phyloP scores from a whole-genome alignment of 768 basidiomycete genomes.

The Leccinum pellstonianum region DNA sequence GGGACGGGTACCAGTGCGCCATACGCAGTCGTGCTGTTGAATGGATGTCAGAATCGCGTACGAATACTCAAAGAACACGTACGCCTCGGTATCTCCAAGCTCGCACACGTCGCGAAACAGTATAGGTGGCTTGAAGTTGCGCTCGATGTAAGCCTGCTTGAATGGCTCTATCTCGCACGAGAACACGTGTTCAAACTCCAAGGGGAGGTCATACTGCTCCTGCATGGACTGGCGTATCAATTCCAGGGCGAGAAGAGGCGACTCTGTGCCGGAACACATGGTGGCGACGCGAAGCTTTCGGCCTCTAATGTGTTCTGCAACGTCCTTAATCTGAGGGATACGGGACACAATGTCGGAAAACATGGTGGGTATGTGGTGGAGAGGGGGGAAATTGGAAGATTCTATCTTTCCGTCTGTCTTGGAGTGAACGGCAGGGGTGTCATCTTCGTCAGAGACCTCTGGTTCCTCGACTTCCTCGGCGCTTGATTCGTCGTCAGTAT shows the following conservation, averaged over 20 bases:
- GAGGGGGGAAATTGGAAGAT: conserved; percentile 71
- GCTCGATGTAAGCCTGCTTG: conserved; percentile 96
- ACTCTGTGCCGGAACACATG: conserved; percentile 97
- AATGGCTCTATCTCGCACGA: conserved; percentile 97
- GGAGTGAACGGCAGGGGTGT: conserved; percentile 33
- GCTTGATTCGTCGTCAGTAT: conserved; percentile 31
- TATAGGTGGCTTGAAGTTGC: conserved; percentile 90
- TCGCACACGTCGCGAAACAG: conserved; percentile 95
- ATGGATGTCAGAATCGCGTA: conserved; percentile 2
- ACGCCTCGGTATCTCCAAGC: conserved; percentile 77
- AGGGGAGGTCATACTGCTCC: conserved; percentile 58
- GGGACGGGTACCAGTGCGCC: conserved; percentile 84
- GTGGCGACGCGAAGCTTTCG: conserved; percentile 91
- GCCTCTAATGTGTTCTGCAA: conserved; percentile 66
- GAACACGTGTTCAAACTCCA: conserved; percentile 89
- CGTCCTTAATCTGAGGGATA: conserved; percentile 61
- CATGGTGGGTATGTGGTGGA: conserved; percentile 67
- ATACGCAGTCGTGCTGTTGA: conserved; percentile 82
- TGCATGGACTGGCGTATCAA: conserved; percentile 76
- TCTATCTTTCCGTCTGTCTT: conserved; percentile 44
- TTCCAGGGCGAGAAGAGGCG: conserved; percentile 86
- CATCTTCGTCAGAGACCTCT: conserved; percentile 32
- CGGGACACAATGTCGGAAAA: conserved; percentile 72
- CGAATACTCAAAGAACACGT: conserved; percentile 28
- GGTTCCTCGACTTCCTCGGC: conserved; percentile 36